A percentile compares a stretch with the other conserved stretches of the same genome.
These are phyloP conservation scores for Backusella circina DNA, from an alignment of 192 early-diverging fungal genomes.

Conservation along the genomic window DNA sequence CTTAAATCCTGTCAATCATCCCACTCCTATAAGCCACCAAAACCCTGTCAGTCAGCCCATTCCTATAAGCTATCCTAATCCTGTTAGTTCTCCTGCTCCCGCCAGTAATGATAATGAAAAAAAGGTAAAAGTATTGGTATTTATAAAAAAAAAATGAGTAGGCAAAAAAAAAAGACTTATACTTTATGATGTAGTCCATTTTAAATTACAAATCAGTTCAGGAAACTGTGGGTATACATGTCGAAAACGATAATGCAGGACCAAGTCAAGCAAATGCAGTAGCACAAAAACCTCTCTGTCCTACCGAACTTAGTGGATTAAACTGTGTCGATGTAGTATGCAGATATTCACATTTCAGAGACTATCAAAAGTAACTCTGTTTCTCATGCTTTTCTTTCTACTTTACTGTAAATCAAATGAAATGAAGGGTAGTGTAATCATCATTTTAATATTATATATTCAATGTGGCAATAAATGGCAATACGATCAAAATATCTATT, in stretches of 20 bases:
- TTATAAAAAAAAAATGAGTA: not conserved
- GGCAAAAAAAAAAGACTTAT: not conserved
- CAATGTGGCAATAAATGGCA: no score
- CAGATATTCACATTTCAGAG: not conserved
- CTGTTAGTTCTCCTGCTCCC: no score
- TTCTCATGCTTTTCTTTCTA: no score
- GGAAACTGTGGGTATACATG: not conserved
- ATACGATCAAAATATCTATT: no score
- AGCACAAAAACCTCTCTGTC: not conserved
- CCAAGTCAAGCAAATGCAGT: not conserved
- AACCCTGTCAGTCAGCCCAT: no score
- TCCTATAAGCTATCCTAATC: no score
- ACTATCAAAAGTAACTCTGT: no score
- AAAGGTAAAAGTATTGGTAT: not conserved
- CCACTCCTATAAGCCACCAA: no score
- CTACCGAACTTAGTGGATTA: not conserved
- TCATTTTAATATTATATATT: no score
- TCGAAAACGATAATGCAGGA: not conserved
- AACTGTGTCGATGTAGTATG: not conserved
- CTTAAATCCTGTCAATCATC: no score
- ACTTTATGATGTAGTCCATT: not conserved
- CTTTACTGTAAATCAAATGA: not conserved
- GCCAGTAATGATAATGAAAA: not conserved
- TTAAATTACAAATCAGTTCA: not conserved
- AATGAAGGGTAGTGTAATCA: not conserved